These are phyloP conservation scores for Eucalyptus cladocalyx DNA, from an alignment of 345 rosid genomes.

Conservation along the genomic window DNA sequence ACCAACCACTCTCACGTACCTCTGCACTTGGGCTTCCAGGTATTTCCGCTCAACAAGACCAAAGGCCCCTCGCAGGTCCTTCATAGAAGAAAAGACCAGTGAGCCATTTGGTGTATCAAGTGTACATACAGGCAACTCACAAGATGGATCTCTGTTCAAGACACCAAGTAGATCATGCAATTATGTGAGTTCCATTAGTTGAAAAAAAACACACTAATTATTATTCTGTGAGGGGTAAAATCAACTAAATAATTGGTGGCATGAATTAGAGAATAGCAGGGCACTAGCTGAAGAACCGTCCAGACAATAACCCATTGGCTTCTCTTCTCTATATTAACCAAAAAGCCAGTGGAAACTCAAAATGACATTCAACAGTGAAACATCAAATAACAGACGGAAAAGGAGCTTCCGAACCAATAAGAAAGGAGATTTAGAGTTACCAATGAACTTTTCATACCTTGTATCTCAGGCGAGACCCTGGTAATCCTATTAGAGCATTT, in stretches of 20 bases:
- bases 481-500: slow-evolving; percentile 26
- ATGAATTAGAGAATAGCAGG: neutral
- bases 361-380: neutral
- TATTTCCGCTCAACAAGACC: slow-evolving; percentile 13
- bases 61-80: slow-evolving; percentile 35
- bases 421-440: neutral
- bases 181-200: neutral
- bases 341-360: neutral
- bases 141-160: neutral
- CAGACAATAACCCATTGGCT: neutral
- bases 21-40: slow-evolving; percentile 44
- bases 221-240: neutral
- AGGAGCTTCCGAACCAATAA: neutral
- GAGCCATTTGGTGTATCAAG: neutral
- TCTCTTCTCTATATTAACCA: neutral
- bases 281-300: neutral
- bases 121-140: neutral
- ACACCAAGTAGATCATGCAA: neutral
- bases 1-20: slow-evolving; percentile 58
- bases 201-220: neutral
- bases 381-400: neutral
- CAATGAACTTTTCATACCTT: slow-evolving; percentile 28
- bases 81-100: neutral
- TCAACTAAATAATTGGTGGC: neutral
- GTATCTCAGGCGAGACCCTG: slow-evolving; percentile 45